A percentile compares a stretch with the other conserved stretches of the same genome.
phyloP scores from a whole-genome alignment of 257 asterid genomes.

The Solanum tacnaense region DNA sequence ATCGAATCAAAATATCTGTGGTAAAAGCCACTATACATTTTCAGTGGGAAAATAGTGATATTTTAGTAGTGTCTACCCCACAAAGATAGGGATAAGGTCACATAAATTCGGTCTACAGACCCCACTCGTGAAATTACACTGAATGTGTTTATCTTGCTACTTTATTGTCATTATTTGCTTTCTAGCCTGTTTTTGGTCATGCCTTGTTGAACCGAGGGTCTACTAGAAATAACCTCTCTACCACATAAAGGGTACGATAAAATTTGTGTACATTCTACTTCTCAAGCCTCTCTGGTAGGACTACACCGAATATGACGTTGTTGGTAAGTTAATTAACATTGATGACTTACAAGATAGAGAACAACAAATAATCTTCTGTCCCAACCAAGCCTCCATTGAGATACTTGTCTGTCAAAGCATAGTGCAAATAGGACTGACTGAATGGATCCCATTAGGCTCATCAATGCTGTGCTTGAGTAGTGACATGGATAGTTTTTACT shows the following conservation, averaged over 20 bases:
- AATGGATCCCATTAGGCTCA: slow-evolving; percentile 43
- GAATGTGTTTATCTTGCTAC: background rate
- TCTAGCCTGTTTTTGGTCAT: background rate
- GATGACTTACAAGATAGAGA: slow-evolving; percentile 33
- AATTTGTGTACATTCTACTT: background rate
- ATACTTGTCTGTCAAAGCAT: slow-evolving; percentile 32
- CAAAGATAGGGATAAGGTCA: background rate
- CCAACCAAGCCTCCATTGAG: slow-evolving; percentile 66
- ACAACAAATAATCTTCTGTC: slow-evolving; percentile 38
- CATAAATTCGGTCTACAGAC: background rate
- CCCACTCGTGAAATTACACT: background rate
- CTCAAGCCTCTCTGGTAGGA: fast-evolving
- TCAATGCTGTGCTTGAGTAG: slow-evolving; percentile 67
- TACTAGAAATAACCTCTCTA: background rate
- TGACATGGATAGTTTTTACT: slow-evolving; percentile 49
- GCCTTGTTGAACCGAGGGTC: background rate
- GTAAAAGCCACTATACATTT: background rate
- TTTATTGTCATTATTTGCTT: background rate
- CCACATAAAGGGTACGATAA: background rate
- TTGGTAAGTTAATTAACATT: background rate
- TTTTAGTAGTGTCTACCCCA: background rate
- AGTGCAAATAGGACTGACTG: slow-evolving; percentile 50
- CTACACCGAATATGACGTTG: fast-evolving
- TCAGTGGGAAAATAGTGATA: background rate
- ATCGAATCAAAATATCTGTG: background rate